Evolutionary conservation across 2,329 filamentous ascomycete genomes (phyloP), one percentile per base, ranked within the genome.

Genomic region (Penicillium sp.): DNA sequence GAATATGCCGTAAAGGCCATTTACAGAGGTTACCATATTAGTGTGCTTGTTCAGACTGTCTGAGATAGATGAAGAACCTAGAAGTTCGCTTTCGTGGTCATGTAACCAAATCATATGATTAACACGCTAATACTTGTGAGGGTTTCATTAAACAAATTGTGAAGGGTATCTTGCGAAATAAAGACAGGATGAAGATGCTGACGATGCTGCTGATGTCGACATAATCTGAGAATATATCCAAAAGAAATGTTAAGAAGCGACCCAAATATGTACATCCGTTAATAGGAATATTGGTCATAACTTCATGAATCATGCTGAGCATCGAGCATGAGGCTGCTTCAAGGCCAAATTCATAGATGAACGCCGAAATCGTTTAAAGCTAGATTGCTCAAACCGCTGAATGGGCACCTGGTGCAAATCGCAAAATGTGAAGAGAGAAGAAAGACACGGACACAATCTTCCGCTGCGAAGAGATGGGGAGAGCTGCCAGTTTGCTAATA

Each of bases 341-440:
- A n/a, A 27, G 20, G 12, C 15, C 20, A 9, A 40, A 7, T 20
- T 15, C 20, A 25, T 27, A 27, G 15, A 15, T 27, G 6, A 42
- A 25, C 24, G 6, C 35, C 33, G n/a, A 37, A 12, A 37, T 7
- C 7, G 7, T 20, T 12, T 3, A 15, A 9, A 37, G 18, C 10
- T 37, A 20, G 8, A 23, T 35, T 20, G 33, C 15, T 37, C 33
- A 12, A 23, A 18, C 33, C 20, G 33, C n/a, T 20, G 23, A 49
- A 46, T 27, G 50, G 51, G 54, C 56, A 55, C 61, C 29, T 55
- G 38, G 35, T 31, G 25, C 33, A 35, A 29, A 49, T 23, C 50
- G 42, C 27, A 40, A 40, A 15, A 4, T 10, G 8, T 3, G 8
- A 15, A 29, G 28, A 29, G 33, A 20, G 18, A 35, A 35, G 15